Conservation (phyloP, 257 asterid genomes). For the Ophiorrhiza pumila region DNA sequence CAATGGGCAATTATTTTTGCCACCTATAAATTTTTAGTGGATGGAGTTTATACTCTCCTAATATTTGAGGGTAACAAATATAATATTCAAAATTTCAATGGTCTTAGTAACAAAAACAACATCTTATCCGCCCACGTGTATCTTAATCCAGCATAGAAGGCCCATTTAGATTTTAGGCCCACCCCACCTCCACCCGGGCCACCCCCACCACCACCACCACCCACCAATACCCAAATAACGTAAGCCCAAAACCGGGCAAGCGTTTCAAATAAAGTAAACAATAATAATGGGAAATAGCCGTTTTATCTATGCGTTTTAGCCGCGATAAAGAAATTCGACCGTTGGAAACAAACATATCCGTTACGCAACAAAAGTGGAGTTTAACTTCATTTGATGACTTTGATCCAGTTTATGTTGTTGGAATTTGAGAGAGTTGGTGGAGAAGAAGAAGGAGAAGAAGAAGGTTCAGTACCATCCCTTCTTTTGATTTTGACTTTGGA, state of each 20-base stretch:
- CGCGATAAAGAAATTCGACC: slow-evolving; percentile 27
- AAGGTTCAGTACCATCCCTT: slow-evolving; percentile 9
- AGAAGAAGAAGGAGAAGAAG: background rate
- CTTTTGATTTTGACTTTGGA: slow-evolving; percentile 8
- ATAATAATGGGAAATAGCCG: slow-evolving; percentile 20
- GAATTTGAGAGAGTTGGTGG: background rate
- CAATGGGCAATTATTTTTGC: too few species aligned
- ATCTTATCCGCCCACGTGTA: too few species aligned
- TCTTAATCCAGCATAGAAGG: too few species aligned
- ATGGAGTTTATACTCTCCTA: too few species aligned
- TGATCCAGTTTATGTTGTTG: background rate
- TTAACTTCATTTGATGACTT: slow-evolving; percentile 7
- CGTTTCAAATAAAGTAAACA: background rate
- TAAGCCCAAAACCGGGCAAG: background rate
- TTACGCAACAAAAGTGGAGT: slow-evolving; percentile 13
- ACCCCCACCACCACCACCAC: too few species aligned
- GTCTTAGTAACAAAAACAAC: too few species aligned
- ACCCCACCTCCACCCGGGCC: too few species aligned
- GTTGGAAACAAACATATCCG: slow-evolving; percentile 24
- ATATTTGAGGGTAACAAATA: too few species aligned
- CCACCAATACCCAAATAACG: too few species aligned
- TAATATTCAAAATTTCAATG: too few species aligned
- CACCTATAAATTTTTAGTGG: too few species aligned
- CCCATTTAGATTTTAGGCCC: too few species aligned
- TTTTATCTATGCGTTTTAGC: slow-evolving; percentile 15